Conservation (phyloP, 2,329 filamentous ascomycete species). For the Ramichloridium luteum region DNA sequence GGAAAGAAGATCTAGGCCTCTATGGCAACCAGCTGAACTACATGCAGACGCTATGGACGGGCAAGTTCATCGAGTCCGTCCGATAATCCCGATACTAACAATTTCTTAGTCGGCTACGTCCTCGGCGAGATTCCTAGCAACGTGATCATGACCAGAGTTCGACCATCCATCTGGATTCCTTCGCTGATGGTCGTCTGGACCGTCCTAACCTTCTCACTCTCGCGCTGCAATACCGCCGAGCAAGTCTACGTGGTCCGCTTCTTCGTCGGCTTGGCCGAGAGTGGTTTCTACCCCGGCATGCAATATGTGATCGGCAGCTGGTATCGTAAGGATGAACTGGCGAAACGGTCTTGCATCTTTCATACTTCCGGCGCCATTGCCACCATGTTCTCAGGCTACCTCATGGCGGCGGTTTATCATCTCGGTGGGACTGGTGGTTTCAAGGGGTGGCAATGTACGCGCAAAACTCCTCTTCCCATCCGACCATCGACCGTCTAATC, state of each 20-base stretch:
- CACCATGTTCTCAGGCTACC: slow-evolving; percentile 39
- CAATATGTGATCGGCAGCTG: slow-evolving; percentile 41
- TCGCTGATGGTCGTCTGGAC: slow-evolving; percentile 37
- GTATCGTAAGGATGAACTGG: slow-evolving; percentile 40
- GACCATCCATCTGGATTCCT: slow-evolving; percentile 38
- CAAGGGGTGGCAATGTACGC: slow-evolving; percentile 40
- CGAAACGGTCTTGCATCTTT: slow-evolving; percentile 43
- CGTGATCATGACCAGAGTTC: slow-evolving; percentile 38
- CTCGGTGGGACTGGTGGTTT: slow-evolving; percentile 31
- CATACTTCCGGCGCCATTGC: slow-evolving; percentile 35
- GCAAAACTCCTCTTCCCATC: too few relatives aligned
- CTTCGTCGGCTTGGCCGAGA: slow-evolving; percentile 39
- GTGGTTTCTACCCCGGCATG: slow-evolving; percentile 42
- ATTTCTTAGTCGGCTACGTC: slow-evolving; percentile 32
- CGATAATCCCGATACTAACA: too few relatives aligned
- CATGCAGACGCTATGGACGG: slow-evolving; percentile 45
- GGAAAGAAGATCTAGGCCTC: slow-evolving; percentile 39
- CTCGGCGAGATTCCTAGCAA: slow-evolving; percentile 31
- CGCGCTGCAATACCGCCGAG: slow-evolving; percentile 28
- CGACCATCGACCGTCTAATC: too few relatives aligned
- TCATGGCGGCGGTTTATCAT: slow-evolving; percentile 42
- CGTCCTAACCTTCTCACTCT: slow-evolving; percentile 33
- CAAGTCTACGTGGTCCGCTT: slow-evolving; percentile 38
- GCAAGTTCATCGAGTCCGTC: slow-evolving; percentile 29
- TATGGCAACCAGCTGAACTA: slow-evolving; percentile 45